These are phyloP conservation scores for Marchantia paleacea DNA, from an alignment of 225 moss, liverwort and hornwort genomes.

Conservation along the genomic window DNA sequence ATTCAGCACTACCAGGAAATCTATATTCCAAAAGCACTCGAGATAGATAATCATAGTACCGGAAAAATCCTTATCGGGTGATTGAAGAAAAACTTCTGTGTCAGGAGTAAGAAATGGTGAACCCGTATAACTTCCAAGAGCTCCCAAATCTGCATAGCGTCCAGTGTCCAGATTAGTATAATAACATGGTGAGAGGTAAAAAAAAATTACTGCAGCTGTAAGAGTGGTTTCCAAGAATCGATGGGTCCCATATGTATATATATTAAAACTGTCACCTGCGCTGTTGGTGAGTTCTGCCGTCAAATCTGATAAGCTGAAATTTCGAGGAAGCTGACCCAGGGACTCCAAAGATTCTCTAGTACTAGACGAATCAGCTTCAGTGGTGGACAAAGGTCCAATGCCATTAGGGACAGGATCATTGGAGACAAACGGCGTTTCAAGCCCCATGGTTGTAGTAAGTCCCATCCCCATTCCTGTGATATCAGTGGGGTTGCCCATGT, in stretches of 20 bases:
- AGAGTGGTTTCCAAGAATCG: background rate
- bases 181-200: background rate
- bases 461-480: slow-evolving; percentile 92
- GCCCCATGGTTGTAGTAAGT: slow-evolving; percentile 72
- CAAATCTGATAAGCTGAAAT: slow-evolving; percentile 97
- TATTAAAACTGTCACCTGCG: slow-evolving; percentile 69
- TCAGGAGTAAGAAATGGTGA: slow-evolving; percentile 94
- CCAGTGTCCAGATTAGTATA: background rate
- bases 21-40: background rate
- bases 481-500: slow-evolving; percentile 87
- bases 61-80: slow-evolving; percentile 87
- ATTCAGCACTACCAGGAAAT: background rate
- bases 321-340: slow-evolving; percentile 92
- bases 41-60: slow-evolving; percentile 38
- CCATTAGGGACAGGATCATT: slow-evolving; percentile 84
- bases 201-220: background rate
- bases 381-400: slow-evolving; percentile 64
- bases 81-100: slow-evolving; percentile 67
- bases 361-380: slow-evolving; percentile 76
- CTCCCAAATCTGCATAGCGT: slow-evolving; percentile 68
- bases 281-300: slow-evolving; percentile 97
- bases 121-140: slow-evolving; percentile 86
- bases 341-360: slow-evolving; percentile 91
- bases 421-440: slow-evolving; percentile 72
- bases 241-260: background rate